These are phyloP conservation scores for Xerocomus potaroensis DNA, from an alignment of 768 basidiomycete genomes.

Conservation along the genomic window DNA sequence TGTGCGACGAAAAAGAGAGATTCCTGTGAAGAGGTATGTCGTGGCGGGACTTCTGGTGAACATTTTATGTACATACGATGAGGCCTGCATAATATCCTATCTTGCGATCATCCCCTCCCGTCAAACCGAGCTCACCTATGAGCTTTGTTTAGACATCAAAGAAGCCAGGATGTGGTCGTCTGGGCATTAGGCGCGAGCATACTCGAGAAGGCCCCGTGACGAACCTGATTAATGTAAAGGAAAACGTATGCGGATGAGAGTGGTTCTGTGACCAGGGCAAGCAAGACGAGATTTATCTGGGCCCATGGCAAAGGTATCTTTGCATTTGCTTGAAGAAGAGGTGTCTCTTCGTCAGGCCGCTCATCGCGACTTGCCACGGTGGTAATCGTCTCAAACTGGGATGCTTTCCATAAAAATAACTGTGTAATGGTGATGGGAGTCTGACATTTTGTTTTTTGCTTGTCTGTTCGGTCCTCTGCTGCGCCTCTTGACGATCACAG, in stretches of 20 bases:
- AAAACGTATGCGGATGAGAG: conserved; percentile 52
- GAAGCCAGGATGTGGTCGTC: too few species aligned
- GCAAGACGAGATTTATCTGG: conserved; percentile 46
- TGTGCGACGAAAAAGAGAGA: conserved; percentile 47
- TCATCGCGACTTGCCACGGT: conserved; percentile 35
- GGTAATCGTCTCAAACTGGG: too few species aligned
- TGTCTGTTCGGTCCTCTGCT: too few species aligned
- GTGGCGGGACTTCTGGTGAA: background rate
- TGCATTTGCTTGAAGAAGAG: conserved; percentile 35
- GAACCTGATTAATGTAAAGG: conserved; percentile 59
- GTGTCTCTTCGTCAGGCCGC: conserved; percentile 40
- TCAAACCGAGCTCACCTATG: conserved; percentile 56
- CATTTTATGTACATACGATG: conserved; percentile 31
- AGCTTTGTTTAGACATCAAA: conserved; percentile 36
- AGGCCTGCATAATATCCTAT: conserved; percentile 68
- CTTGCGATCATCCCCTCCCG: conserved; percentile 58
- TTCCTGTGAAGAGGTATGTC: conserved; percentile 37
- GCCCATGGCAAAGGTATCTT: conserved; percentile 48
- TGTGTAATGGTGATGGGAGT: too few species aligned
- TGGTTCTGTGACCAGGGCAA: conserved; percentile 52
- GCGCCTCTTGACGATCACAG: too few species aligned
- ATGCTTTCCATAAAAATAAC: too few species aligned
- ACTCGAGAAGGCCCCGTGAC: background rate
- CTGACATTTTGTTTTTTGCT: too few species aligned
- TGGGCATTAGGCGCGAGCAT: background rate